phyloP scores from a whole-genome alignment of 2,329 filamentous ascomycete species.

The Penicillium frequentans region DNA sequence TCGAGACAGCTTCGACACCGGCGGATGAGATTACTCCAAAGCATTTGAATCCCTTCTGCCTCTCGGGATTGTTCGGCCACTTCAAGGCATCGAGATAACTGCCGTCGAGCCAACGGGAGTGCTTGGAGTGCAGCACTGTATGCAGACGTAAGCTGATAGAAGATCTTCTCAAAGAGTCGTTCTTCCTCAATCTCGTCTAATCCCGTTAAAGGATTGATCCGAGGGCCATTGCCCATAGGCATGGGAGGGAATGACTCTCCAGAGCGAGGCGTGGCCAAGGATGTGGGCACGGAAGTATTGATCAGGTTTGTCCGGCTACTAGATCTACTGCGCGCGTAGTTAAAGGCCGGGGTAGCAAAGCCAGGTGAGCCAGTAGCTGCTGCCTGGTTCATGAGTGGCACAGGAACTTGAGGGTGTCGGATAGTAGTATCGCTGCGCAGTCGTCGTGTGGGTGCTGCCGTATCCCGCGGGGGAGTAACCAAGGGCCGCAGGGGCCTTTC shows the following conservation, averaged over 20 bases:
- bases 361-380: constrained; percentile 31
- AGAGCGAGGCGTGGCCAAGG: constrained; percentile 70
- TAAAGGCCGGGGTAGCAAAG: constrained; percentile 30
- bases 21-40: constrained; percentile 70
- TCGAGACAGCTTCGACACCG: constrained; percentile 71
- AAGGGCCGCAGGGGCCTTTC: constrained; percentile 32
- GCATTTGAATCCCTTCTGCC: constrained; percentile 60
- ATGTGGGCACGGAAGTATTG: constrained; percentile 46
- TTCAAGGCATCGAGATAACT: constrained; percentile 65
- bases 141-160: constrained; percentile 70
- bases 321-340: constrained; percentile 42
- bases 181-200: constrained; percentile 73
- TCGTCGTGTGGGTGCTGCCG: constrained; percentile 44
- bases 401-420: constrained; percentile 42
- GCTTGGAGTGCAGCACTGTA: constrained; percentile 71
- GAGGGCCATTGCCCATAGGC: constrained; percentile 47
- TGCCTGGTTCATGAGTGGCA: constrained; percentile 32
- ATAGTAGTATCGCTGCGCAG: constrained; percentile 54
- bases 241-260: constrained; percentile 71
- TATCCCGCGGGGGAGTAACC: constrained; percentile 50
- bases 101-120: constrained; percentile 67
- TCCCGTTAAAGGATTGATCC: constrained; percentile 58
- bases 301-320: constrained; percentile 57
- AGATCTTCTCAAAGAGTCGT: constrained; percentile 77
- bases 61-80: constrained; percentile 61